Evolutionary conservation across 2,329 filamentous ascomycete species (phyloP).

Genomic region (Colletotrichum kahawae): DNA sequence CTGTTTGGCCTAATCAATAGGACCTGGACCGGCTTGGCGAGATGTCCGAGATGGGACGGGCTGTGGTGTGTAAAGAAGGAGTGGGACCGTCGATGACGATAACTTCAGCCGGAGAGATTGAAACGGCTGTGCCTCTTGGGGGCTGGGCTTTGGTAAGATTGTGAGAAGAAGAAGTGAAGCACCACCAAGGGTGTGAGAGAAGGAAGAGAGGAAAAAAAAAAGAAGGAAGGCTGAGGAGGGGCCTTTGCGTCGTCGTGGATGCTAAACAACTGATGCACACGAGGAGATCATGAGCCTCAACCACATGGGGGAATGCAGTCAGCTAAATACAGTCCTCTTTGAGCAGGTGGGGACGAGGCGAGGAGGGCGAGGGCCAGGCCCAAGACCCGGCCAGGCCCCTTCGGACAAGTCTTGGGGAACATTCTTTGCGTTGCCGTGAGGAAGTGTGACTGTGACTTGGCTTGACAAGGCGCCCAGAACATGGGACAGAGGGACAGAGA

Average conservation of each 20-base stretch:
- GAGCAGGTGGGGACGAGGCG: not conserved
- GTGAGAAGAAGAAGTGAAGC: constrained; percentile 1
- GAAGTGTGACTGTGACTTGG: not conserved
- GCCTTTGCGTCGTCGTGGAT: not conserved
- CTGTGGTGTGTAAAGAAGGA: constrained; percentile 1
- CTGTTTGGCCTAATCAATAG: constrained; percentile 15
- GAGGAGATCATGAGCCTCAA: constrained; percentile 1
- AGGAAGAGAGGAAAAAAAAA: not conserved
- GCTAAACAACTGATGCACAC: not conserved
- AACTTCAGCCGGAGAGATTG: constrained; percentile 9
- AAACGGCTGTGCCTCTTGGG: constrained; percentile 10
- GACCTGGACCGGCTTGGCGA: constrained; percentile 2
- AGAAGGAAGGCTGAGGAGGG: not conserved
- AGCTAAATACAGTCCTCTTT: constrained; percentile 16
- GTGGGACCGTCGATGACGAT: constrained; percentile 4
- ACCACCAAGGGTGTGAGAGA: constrained; percentile 7
- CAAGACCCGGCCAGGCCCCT: not conserved
- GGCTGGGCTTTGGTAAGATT: not conserved
- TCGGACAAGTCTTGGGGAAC: constrained; percentile 10
- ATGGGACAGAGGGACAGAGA: not conserved
- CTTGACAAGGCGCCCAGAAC: not conserved
- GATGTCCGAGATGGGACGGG: not conserved
- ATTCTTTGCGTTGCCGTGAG: not conserved
- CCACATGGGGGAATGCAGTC: constrained; percentile 19
- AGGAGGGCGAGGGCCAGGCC: not conserved